Percentiles rank a stretch among this genome's conserved stretches.
Conservation (phyloP, 352 stramenopile genomes). For the Phytophthora europaea region DNA sequence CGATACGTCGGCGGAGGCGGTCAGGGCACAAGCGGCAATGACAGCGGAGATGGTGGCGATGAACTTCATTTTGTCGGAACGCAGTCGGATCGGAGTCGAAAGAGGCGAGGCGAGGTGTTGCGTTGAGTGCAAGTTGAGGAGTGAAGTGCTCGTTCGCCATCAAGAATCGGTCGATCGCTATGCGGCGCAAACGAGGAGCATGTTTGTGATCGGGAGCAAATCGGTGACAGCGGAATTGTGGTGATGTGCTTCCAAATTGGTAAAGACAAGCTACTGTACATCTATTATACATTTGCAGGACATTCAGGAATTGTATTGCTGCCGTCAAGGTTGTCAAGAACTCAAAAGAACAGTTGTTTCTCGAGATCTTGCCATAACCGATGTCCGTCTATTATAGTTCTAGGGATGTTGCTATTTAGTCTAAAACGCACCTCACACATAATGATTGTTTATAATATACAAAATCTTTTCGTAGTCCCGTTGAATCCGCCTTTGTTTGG, state of each 20-base stretch:
- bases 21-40: conserved; percentile 14
- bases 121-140: conserved; percentile 20
- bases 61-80: conserved; percentile 21
- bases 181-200: conserved; percentile 17
- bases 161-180: conserved; percentile 3
- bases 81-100: background rate
- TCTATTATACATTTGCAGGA: no score
- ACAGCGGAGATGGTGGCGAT: conserved; percentile 7
- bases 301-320: no score
- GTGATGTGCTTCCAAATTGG: conserved; percentile 2
- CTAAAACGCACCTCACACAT: no score
- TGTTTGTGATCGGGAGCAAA: conserved; percentile 17
- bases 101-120: background rate
- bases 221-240: conserved; percentile 20
- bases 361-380: no score
- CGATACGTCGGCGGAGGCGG: conserved; percentile 6
- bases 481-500: no score
- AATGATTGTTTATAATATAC: no score
- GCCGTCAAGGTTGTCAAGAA: no score
- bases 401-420: no score
- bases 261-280: conserved; percentile 9
- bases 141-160: background rate
- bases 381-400: no score
- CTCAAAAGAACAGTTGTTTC: no score
- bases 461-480: no score